These are phyloP conservation scores for Xylaria nigripes DNA, from an alignment of 495 filamentous ascomycete species.

Conservation along the genomic window DNA sequence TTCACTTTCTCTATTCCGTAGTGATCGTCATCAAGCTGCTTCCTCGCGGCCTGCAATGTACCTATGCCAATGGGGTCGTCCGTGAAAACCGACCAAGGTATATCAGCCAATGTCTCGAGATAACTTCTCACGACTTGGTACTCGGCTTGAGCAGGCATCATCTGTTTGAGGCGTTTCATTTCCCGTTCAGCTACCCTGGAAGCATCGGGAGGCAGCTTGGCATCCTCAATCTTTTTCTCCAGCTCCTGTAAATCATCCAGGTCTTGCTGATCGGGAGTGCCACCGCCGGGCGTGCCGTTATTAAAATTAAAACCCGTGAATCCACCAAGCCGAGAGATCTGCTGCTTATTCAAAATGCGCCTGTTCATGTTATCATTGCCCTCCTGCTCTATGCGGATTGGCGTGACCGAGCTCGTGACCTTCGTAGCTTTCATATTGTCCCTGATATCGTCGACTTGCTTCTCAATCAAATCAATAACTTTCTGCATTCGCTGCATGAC, in stretches of 20 bases:
- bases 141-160: constrained; percentile 90
- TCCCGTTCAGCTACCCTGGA: constrained; percentile 84
- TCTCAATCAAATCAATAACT: constrained; percentile 70
- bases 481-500: constrained; percentile 68
- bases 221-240: constrained; percentile 74
- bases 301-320: constrained; percentile 43
- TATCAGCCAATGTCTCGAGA: constrained; percentile 86
- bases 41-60: constrained; percentile 68
- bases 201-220: constrained; percentile 59
- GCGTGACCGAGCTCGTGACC: constrained; percentile 51
- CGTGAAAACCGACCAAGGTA: constrained; percentile 84
- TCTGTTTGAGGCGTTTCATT: constrained; percentile 81
- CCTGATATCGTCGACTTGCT: constrained; percentile 73
- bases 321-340: constrained; percentile 33
- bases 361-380: constrained; percentile 37
- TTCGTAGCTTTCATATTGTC: constrained; percentile 71
- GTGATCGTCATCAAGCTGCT: constrained; percentile 93
- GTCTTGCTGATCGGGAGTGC: constrained; percentile 23
- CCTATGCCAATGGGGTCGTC: constrained; percentile 80
- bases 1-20: constrained; percentile 97
- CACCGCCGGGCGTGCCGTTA: constrained; percentile 27
- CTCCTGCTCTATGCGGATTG: constrained; percentile 40
- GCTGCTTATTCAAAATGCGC: constrained; percentile 45
- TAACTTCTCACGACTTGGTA: constrained; percentile 93
- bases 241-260: constrained; percentile 68